These are phyloP conservation scores for Kazachstania sp. DNA, from an alignment of 1,139 yeast genomes.

Conservation along the genomic window DNA sequence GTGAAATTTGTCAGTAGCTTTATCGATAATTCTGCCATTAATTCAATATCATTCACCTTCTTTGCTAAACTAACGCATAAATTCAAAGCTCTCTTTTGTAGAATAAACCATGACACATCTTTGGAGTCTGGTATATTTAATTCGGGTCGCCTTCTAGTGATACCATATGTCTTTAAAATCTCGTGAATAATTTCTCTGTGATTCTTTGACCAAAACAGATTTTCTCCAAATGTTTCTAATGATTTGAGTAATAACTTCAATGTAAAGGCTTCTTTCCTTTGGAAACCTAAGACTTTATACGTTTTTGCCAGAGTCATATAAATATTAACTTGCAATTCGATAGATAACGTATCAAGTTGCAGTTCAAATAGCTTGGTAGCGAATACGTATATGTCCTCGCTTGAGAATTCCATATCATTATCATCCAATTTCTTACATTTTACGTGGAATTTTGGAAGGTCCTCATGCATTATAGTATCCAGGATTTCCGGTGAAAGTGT, in stretches of 20 bases:
- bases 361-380: slow-evolving; percentile 39
- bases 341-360: slow-evolving; percentile 37
- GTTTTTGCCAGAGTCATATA: slow-evolving; percentile 60
- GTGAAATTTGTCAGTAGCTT: slow-evolving; percentile 47
- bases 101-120: slow-evolving; percentile 43
- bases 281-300: slow-evolving; percentile 52
- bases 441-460: neutral
- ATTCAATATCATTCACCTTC: slow-evolving; percentile 40
- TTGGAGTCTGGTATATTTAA: slow-evolving; percentile 16
- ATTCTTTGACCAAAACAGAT: slow-evolving; percentile 15
- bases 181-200: slow-evolving; percentile 35
- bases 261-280: slow-evolving; percentile 63
- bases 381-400: slow-evolving; percentile 42
- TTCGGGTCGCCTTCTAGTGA: slow-evolving; percentile 28
- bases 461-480: slow-evolving; percentile 13
- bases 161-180: slow-evolving; percentile 39
- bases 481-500: slow-evolving; percentile 38
- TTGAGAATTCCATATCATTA: slow-evolving; percentile 22
- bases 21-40: slow-evolving; percentile 43
- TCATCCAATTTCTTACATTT: slow-evolving; percentile 17
- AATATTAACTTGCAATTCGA: slow-evolving; percentile 50
- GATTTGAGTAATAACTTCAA: slow-evolving; percentile 51
- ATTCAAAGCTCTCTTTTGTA: slow-evolving; percentile 51
- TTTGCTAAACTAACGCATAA: slow-evolving; percentile 50
- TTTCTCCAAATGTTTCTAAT: slow-evolving; percentile 38